Evolutionary conservation across 1,139 yeast genomes (phyloP).

Genomic region (Meyerozyma elateridarum): DNA sequence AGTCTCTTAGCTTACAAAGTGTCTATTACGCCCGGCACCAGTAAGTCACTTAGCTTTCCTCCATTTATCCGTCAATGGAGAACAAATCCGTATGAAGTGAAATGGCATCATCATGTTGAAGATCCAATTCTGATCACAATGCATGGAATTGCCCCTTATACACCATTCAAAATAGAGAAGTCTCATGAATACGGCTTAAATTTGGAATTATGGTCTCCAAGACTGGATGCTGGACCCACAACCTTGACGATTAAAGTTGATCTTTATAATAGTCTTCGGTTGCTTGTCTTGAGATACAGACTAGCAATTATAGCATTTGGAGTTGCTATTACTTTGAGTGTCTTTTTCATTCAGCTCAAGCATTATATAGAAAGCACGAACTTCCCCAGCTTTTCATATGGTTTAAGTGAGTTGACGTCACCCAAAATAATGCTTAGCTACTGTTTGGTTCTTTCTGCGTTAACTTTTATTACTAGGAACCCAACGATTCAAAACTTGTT

Average conservation of each 20-base stretch:
- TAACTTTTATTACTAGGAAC: conserved; percentile 34
- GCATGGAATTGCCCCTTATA: conserved; percentile 79
- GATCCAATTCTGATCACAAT: conserved; percentile 38
- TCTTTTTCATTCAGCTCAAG: conserved; percentile 43
- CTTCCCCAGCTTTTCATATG: conserved; percentile 50
- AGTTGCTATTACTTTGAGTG: conserved; percentile 40
- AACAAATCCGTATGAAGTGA: conserved; percentile 66
- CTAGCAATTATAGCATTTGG: conserved; percentile 59
- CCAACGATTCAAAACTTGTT: conserved; percentile 19
- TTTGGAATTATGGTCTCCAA: conserved; percentile 41
- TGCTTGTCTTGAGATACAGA: conserved; percentile 60
- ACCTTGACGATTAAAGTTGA: conserved; percentile 37
- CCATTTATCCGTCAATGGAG: conserved; percentile 68
- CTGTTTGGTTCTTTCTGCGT: conserved; percentile 17
- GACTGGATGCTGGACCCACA: conserved; percentile 21
- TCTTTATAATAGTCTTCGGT: conserved; percentile 42
- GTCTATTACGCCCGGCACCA: conserved; percentile 18
- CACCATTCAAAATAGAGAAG: conserved; percentile 43
- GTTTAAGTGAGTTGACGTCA: conserved; percentile 30
- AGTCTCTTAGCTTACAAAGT: conserved; percentile 56
- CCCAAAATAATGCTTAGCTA: conserved; percentile 18
- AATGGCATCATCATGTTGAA: conserved; percentile 60
- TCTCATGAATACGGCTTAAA: conserved; percentile 25
- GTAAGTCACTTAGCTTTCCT: conserved; percentile 29
- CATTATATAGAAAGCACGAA: conserved; percentile 31